Conservation (phyloP, 345 rosid genomes). For the Moricandia moricandioides region DNA sequence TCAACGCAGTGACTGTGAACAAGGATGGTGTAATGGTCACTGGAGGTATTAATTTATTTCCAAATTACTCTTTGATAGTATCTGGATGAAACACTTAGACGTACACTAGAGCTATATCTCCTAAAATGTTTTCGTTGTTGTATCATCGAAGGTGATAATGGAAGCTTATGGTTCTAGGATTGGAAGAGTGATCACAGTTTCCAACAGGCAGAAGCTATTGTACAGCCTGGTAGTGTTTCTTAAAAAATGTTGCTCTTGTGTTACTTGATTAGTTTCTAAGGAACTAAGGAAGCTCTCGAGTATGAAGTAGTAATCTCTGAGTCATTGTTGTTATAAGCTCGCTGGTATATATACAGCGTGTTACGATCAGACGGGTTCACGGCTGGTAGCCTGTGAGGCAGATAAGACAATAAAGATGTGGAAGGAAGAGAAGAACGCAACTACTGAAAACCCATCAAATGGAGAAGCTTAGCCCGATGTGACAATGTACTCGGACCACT, state of each 20-base stretch:
- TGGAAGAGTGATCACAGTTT: constrained; percentile 94
- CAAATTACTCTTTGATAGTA: neutral
- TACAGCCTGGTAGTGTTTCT: constrained; percentile 29
- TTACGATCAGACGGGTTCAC: constrained; percentile 74
- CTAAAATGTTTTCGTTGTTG: neutral
- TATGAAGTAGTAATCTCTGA: neutral
- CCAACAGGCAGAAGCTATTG: constrained; percentile 74
- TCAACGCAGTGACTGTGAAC: constrained; percentile 87
- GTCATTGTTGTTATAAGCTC: no score
- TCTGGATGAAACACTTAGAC: neutral
- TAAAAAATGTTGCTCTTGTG: neutral
- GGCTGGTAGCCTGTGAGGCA: constrained; percentile 72
- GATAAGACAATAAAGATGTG: constrained; percentile 95
- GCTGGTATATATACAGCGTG: constrained; percentile 72
- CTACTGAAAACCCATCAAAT: constrained; percentile 92
- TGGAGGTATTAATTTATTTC: constrained; percentile 58
- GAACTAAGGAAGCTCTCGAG: neutral
- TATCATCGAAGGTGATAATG: constrained; percentile 65
- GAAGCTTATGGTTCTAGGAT: constrained; percentile 94
- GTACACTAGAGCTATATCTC: neutral
- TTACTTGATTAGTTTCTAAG: neutral
- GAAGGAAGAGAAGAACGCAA: constrained; percentile 87
- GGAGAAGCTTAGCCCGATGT: no score
- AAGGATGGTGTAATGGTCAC: constrained; percentile 95
- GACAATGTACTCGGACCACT: no score